Evolutionary conservation across 2,329 filamentous ascomycete species (phyloP).

Genomic region (Penicillium sp.): DNA sequence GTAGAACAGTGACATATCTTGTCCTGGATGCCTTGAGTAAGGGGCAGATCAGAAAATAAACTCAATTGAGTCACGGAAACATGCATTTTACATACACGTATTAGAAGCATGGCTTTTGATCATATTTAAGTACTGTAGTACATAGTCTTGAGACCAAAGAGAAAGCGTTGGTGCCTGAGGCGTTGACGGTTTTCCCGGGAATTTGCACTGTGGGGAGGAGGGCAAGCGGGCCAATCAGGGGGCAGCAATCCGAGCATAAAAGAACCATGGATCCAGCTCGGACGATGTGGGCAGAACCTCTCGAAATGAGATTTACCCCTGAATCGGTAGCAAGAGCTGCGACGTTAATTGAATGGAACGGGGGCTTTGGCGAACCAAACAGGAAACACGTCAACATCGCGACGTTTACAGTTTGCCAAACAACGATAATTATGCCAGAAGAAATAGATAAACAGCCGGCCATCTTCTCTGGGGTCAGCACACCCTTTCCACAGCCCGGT

Average conservation of each 20-base stretch:
- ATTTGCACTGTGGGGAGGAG: not conserved
- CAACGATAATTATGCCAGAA: not conserved
- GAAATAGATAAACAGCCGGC: not conserved
- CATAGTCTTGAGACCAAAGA: too few species aligned
- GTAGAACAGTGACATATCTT: too few species aligned
- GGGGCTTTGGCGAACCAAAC: not conserved
- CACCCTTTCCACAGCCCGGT: not conserved
- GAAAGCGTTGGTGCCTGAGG: not conserved
- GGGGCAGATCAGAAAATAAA: too few species aligned
- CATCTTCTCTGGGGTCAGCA: too few species aligned
- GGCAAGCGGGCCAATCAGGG: not conserved
- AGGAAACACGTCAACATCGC: conserved; percentile 2
- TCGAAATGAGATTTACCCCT: conserved; percentile 3
- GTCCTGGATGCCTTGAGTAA: too few species aligned
- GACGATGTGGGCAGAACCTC: conserved; percentile 3
- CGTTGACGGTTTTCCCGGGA: not conserved
- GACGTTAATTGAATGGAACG: not conserved
- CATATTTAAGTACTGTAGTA: not conserved
- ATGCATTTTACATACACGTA: not conserved
- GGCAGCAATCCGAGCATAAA: not conserved
- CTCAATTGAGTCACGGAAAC: not conserved
- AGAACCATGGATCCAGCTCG: conserved; percentile 9
- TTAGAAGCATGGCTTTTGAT: not conserved
- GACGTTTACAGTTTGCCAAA: not conserved
- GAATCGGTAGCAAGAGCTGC: conserved; percentile 1